Conservation (phyloP, 1,139 yeast genomes). For the Wickerhamomyces sp. region DNA sequence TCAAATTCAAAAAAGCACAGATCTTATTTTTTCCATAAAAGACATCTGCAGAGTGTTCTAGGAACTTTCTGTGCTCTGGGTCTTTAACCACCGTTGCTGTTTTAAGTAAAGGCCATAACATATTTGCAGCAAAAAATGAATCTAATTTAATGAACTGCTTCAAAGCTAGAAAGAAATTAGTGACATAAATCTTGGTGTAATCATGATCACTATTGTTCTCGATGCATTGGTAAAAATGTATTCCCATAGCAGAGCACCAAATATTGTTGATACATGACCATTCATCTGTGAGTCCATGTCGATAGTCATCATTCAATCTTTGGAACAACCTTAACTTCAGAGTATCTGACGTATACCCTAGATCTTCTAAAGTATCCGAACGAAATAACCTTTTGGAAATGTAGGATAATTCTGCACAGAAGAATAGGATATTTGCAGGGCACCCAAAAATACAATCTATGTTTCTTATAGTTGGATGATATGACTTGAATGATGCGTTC, state of each 20-base stretch:
- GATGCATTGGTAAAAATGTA: constrained; percentile 7
- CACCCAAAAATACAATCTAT: constrained; percentile 10
- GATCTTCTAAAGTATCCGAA: constrained; percentile 1
- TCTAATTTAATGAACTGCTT: constrained; percentile 3
- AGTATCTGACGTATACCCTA: constrained; percentile 2
- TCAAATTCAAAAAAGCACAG: constrained; percentile 7
- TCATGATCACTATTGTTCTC: constrained; percentile 1
- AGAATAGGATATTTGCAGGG: constrained; percentile 6
- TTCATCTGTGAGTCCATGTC: not conserved
- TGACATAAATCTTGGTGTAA: not conserved
- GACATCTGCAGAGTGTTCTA: not conserved
- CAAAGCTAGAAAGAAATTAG: constrained; percentile 6
- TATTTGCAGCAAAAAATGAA: constrained; percentile 9
- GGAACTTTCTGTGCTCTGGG: not conserved
- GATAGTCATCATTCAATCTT: constrained; percentile 3
- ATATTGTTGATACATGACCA: constrained; percentile 6
- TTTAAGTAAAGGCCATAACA: constrained; percentile 8
- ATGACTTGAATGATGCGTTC: constrained; percentile 1
- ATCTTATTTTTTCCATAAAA: constrained; percentile 9
- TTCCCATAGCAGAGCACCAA: constrained; percentile 9
- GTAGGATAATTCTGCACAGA: constrained; percentile 6
- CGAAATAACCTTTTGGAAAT: not conserved
- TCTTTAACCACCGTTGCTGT: not conserved
- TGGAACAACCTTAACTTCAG: constrained; percentile 4
- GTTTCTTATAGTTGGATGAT: constrained; percentile 5